Conservation (phyloP, 768 basidiomycete genomes). For the Amanita pseudoporphyria region DNA sequence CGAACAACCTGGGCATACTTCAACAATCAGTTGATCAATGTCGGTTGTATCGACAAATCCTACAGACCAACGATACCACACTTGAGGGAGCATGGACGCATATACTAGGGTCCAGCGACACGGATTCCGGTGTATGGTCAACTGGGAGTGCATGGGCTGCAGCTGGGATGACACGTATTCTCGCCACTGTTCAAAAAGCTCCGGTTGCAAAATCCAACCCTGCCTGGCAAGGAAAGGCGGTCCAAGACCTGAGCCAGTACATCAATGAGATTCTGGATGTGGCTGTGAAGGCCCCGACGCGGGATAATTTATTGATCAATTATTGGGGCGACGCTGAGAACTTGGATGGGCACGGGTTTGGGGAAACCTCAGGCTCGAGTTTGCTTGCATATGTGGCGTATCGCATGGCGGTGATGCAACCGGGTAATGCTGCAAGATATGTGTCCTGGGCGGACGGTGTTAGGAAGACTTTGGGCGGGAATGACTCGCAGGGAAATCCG, state of each 20-base stretch:
- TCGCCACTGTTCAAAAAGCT: slow-evolving; percentile 34
- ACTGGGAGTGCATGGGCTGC: slow-evolving; percentile 68
- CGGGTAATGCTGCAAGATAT: slow-evolving; percentile 10
- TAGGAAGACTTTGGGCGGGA: slow-evolving; percentile 17
- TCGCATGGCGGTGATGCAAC: slow-evolving; percentile 19
- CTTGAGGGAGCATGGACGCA: slow-evolving; percentile 29
- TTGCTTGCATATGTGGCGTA: slow-evolving; percentile 26
- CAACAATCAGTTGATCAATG: slow-evolving; percentile 28
- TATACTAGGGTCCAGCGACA: slow-evolving; percentile 27
- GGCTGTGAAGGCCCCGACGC: slow-evolving; percentile 17
- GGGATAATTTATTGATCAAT: slow-evolving; percentile 24
- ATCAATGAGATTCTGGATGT: slow-evolving; percentile 29
- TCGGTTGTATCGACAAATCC: slow-evolving; percentile 26
- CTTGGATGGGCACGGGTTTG: slow-evolving; percentile 21
- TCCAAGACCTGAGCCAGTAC: slow-evolving; percentile 18
- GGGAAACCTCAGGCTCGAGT: slow-evolving; percentile 27
- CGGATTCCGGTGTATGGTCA: slow-evolving; percentile 34
- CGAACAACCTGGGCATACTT: slow-evolving; percentile 24
- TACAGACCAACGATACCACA: slow-evolving; percentile 21
- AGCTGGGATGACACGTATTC: slow-evolving; percentile 54
- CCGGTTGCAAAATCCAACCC: slow-evolving; percentile 16
- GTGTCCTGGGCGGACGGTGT: slow-evolving; percentile 19
- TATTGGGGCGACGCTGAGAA: slow-evolving; percentile 20
- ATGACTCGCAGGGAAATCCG: slow-evolving; percentile 11
- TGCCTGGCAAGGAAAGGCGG: slow-evolving; percentile 17